Evolutionary conservation across 1,284 basidiomycete genomes (phyloP).

Genomic region (Cystobasidiaceae sp.): DNA sequence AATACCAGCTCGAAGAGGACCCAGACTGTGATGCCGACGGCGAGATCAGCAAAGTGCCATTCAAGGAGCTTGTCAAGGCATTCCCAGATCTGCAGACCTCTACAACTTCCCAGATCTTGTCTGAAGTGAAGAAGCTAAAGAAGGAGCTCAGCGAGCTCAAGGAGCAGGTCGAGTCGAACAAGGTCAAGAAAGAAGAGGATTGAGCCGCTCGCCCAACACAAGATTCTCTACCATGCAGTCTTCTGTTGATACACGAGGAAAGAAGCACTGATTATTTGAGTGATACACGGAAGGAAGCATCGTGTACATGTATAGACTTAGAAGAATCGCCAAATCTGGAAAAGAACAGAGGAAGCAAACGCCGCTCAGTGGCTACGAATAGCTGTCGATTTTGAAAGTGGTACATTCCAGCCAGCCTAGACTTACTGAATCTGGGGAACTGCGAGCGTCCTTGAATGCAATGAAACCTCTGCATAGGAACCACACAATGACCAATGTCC

Average conservation of each 20-base stretch:
- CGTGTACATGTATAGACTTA: no score
- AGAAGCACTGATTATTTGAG: background rate
- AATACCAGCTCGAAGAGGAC: constrained; percentile 59
- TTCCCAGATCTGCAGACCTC: constrained; percentile 59
- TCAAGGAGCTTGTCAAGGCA: constrained; percentile 64
- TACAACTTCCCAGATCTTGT: constrained; percentile 15
- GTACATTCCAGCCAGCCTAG: background rate
- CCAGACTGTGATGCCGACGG: constrained; percentile 58
- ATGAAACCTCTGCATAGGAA: constrained; percentile 20
- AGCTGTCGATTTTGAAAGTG: background rate
- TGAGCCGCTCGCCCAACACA: background rate
- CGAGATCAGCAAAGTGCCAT: constrained; percentile 68
- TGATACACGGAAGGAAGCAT: background rate
- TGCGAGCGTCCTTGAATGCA: constrained; percentile 26
- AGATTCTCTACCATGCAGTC: background rate
- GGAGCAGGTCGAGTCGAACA: constrained; percentile 18
- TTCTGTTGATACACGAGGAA: background rate
- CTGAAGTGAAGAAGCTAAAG: constrained; percentile 31
- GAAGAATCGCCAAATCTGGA: constrained; percentile 30
- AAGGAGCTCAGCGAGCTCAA: constrained; percentile 28
- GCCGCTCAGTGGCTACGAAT: background rate
- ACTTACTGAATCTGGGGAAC: constrained; percentile 27
- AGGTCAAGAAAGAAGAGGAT: constrained; percentile 30
- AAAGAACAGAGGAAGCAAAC: background rate
- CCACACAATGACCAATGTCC: constrained; percentile 23